A percentile compares a stretch with the other conserved stretches of the same genome.
Evolutionary conservation across 1,284 basidiomycete genomes (phyloP).

Genomic region (Austroboletus niveus): DNA sequence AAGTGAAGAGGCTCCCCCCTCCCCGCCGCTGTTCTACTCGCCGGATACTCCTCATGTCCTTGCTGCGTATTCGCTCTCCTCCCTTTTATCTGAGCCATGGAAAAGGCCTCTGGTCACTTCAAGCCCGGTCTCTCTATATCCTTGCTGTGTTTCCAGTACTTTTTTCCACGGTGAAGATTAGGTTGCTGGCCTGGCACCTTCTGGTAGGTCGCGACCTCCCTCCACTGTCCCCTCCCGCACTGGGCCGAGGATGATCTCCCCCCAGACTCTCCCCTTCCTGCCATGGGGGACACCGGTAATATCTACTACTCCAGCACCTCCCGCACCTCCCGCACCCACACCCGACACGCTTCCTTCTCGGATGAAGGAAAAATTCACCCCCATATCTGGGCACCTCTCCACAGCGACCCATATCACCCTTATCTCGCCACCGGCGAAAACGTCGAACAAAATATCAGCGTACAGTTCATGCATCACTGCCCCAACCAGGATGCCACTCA

Average conservation of each 20-base stretch:
- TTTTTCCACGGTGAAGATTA: constrained; percentile 34
- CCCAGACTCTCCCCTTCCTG: constrained; percentile 9
- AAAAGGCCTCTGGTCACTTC: constrained; percentile 6
- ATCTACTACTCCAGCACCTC: constrained; percentile 12
- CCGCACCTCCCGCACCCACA: constrained; percentile 9
- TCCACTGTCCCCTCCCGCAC: constrained; percentile 5
- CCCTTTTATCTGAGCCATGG: constrained; percentile 31
- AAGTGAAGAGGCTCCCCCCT: constrained; percentile 14
- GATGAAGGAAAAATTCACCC: constrained; percentile 17
- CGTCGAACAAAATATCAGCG: constrained; percentile 28
- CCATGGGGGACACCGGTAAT: constrained; percentile 22
- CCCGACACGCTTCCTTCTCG: constrained; percentile 12
- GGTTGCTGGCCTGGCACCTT: constrained; percentile 9
- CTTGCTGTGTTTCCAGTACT: constrained; percentile 1
- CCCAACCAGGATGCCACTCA: constrained; percentile 20
- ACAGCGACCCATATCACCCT: constrained; percentile 16
- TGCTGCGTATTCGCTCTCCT: constrained; percentile 21
- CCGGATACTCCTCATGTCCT: constrained; percentile 1
- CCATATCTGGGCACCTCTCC: constrained; percentile 18
- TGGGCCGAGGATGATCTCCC: constrained; percentile 24
- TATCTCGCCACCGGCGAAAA: constrained; percentile 17
- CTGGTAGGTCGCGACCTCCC: constrained; percentile 21
- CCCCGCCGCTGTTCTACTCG: constrained; percentile 16
- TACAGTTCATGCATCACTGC: constrained; percentile 32
- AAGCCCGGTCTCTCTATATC: neutral